Evolutionary conservation across 2,329 filamentous ascomycete genomes (phyloP).

Genomic region (Neofusicoccum umdonicola): DNA sequence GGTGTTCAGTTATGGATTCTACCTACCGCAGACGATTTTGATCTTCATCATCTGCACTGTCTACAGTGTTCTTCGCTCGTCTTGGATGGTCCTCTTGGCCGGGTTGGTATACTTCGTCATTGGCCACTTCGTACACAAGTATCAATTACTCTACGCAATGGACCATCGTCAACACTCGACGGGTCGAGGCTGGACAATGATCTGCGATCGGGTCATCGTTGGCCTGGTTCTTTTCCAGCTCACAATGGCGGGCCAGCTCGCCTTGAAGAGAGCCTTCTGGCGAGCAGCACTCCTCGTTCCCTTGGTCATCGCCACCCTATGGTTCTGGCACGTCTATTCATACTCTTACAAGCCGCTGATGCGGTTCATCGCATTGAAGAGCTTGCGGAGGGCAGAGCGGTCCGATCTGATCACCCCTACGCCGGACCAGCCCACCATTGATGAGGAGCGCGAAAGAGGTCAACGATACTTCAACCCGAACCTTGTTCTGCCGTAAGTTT

Average conservation of each 20-base stretch:
- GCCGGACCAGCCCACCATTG: conserved; percentile 56
- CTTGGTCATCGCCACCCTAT: conserved; percentile 74
- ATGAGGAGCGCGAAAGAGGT: conserved; percentile 70
- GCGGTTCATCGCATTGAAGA: conserved; percentile 86
- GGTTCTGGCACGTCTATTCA: conserved; percentile 83
- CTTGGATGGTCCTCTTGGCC: conserved; percentile 77
- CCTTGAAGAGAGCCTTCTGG: conserved; percentile 69
- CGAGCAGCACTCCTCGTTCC: conserved; percentile 72
- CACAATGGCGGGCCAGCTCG: conserved; percentile 84
- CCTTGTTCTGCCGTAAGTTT: conserved; percentile 62
- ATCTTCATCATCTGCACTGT: conserved; percentile 95
- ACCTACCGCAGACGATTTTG: conserved; percentile 85
- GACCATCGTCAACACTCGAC: conserved; percentile 94
- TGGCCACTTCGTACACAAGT: conserved; percentile 90
- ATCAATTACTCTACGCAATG: conserved; percentile 97
- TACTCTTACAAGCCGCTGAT: conserved; percentile 84
- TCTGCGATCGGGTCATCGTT: conserved; percentile 85
- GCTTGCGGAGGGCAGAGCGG: conserved; percentile 65
- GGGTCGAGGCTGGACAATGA: conserved; percentile 92
- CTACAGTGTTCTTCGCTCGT: conserved; percentile 80
- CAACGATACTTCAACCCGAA: conserved; percentile 74
- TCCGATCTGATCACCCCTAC: conserved; percentile 40
- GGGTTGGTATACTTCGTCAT: conserved; percentile 80
- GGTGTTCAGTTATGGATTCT: conserved; percentile 93
- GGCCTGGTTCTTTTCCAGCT: conserved; percentile 87